Percentiles rank a stretch among this genome's conserved stretches.
phyloP scores from a whole-genome alignment of 2,329 filamentous ascomycete species.

The Fonsecaea erecta region DNA sequence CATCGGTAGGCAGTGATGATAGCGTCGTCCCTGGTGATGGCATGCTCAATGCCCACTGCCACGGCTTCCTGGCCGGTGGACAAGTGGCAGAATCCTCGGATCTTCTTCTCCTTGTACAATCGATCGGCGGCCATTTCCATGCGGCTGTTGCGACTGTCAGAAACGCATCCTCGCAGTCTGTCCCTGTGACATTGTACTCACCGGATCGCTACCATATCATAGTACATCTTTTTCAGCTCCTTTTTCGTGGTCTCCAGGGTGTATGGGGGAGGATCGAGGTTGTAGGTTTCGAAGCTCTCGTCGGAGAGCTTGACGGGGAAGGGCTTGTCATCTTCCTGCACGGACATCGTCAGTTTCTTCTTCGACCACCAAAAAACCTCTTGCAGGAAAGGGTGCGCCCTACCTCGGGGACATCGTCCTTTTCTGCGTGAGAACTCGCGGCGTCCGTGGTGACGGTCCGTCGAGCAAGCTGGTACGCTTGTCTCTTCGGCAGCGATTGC shows the following conservation, averaged over 20 bases:
- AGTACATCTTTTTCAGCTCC: conserved; percentile 98
- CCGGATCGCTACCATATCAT: conserved; percentile 93
- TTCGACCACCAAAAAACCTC: conserved; percentile 11
- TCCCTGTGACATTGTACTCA: conserved; percentile 54
- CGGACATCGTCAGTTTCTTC: conserved; percentile 16
- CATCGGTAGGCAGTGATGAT: conserved; percentile 98
- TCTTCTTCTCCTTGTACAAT: conserved; percentile 99
- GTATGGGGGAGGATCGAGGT: conserved; percentile 94
- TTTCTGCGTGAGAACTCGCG: conserved; percentile 86
- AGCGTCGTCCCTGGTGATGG: conserved; percentile 87
- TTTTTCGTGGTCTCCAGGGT: conserved; percentile 93
- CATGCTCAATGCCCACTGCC: conserved; percentile 94
- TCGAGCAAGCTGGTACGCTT: conserved; percentile 57
- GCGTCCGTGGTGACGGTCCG: conserved; percentile 93
- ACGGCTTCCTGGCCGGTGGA: conserved; percentile 98
- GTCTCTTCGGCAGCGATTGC: conserved; percentile 46
- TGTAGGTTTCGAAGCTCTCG: conserved; percentile 99
- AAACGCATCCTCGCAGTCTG: neutral
- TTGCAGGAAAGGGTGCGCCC: conserved; percentile 50
- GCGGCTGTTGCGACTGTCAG: conserved; percentile 64
- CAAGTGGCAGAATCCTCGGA: conserved; percentile 98
- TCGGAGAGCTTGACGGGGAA: conserved; percentile 93
- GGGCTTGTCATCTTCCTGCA: conserved; percentile 86
- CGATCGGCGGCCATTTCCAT: conserved; percentile 99
- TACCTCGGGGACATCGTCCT: conserved; percentile 71